Conservation (phyloP, 495 filamentous ascomycete species). For the Penicillium longicatenatum region DNA sequence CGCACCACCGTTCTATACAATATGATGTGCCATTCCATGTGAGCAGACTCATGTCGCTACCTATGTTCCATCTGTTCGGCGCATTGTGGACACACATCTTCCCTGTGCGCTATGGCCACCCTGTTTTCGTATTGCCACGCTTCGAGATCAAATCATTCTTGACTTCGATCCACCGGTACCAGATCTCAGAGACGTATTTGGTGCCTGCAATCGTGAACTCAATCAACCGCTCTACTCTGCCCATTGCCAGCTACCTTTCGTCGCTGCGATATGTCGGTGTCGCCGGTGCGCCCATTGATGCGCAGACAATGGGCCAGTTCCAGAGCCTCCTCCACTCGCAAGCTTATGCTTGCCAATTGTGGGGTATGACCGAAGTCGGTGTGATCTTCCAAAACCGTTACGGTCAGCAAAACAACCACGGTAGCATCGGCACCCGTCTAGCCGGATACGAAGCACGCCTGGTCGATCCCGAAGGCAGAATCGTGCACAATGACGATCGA, state of each 20-base stretch:
- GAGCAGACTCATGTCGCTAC: slow-evolving; percentile 57
- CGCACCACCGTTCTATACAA: slow-evolving; percentile 52
- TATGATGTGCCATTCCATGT: slow-evolving; percentile 51
- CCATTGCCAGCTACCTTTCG: slow-evolving; percentile 46
- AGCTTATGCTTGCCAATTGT: slow-evolving; percentile 39
- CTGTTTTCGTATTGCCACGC: slow-evolving; percentile 60
- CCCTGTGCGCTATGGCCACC: slow-evolving; percentile 56
- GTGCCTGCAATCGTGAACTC: slow-evolving; percentile 63
- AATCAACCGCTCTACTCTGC: slow-evolving; percentile 47
- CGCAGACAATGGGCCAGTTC: slow-evolving; percentile 40
- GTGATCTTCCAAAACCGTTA: slow-evolving; percentile 56
- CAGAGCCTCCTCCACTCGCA: slow-evolving; percentile 41
- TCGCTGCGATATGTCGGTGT: slow-evolving; percentile 50
- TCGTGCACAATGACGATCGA: slow-evolving; percentile 48
- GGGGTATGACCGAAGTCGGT: slow-evolving; percentile 52
- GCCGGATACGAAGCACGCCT: slow-evolving; percentile 65
- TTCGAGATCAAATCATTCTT: slow-evolving; percentile 61
- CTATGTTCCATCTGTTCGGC: slow-evolving; percentile 66
- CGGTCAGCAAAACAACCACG: slow-evolving; percentile 36
- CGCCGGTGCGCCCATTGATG: slow-evolving; percentile 53
- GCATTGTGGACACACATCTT: slow-evolving; percentile 55
- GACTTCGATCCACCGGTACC: slow-evolving; percentile 53
- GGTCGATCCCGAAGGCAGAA: slow-evolving; percentile 52
- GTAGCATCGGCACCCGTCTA: slow-evolving; percentile 68
- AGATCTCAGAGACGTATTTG: slow-evolving; percentile 62